Conservation (phyloP, 108 stramenopile genomes). For the Stephanodiscus triporus region DNA sequence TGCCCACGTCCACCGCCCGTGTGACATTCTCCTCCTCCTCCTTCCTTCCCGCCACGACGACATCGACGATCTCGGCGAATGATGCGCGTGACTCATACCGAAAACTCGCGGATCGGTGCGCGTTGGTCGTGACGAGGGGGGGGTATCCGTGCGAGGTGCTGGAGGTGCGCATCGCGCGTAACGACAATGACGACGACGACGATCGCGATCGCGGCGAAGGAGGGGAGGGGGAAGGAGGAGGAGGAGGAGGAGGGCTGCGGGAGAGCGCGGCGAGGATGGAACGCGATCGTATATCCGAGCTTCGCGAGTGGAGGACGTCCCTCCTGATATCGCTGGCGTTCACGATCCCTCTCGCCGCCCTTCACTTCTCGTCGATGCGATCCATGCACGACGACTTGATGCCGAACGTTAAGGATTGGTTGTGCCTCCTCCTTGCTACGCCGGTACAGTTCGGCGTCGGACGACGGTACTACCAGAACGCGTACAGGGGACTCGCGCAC, state of each 20-base stretch:
- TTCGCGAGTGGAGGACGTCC: constrained; percentile 51
- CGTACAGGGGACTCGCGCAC: constrained; percentile 72
- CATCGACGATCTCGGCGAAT: neutral
- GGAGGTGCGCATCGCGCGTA: constrained; percentile 15
- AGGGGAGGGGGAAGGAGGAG: neutral
- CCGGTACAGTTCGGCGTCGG: constrained; percentile 92
- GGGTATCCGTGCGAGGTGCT: constrained; percentile 62
- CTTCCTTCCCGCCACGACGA: neutral
- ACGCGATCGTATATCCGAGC: constrained; percentile 50
- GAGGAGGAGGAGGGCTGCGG: constrained; percentile 3
- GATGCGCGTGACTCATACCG: constrained; percentile 32
- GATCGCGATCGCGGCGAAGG: constrained; percentile 4
- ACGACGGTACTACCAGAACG: constrained; percentile 76
- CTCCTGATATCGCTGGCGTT: constrained; percentile 45
- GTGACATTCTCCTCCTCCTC: too few species aligned
- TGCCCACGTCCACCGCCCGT: too few species aligned
- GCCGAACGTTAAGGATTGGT: constrained; percentile 35
- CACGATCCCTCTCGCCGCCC: constrained; percentile 58
- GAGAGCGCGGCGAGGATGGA: constrained; percentile 44
- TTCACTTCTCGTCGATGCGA: constrained; percentile 50
- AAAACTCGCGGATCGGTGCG: constrained; percentile 47
- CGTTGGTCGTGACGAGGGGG: constrained; percentile 42
- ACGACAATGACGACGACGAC: neutral
- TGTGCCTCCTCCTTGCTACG: constrained; percentile 65
- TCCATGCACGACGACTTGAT: constrained; percentile 21